Evolutionary conservation across 2,329 filamentous ascomycete genomes (phyloP).

Genomic region (Rugonectria rugulosa): DNA sequence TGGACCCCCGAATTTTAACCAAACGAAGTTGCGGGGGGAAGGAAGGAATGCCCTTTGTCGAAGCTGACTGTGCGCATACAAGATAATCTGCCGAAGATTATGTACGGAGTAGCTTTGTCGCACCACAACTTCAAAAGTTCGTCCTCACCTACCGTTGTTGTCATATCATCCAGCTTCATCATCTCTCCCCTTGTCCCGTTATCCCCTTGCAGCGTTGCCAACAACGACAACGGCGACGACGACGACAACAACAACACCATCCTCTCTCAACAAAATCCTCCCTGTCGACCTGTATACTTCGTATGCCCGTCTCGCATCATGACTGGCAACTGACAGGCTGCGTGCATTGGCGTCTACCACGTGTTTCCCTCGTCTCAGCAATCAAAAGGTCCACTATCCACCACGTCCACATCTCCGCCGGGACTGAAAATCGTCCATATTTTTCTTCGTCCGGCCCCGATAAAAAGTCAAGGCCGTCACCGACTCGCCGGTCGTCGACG

Average conservation of each 20-base stretch:
- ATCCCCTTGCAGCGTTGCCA: too few species aligned
- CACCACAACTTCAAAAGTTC: too few species aligned
- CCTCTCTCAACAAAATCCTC: conserved; percentile 9
- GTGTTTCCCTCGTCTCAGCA: conserved; percentile 14
- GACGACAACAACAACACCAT: neutral
- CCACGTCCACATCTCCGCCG: conserved; percentile 7
- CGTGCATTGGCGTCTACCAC: conserved; percentile 18
- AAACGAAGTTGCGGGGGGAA: neutral
- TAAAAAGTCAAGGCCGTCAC: conserved; percentile 21
- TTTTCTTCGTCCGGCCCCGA: conserved; percentile 9
- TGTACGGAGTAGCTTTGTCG: too few species aligned
- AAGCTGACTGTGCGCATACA: neutral
- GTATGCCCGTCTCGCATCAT: conserved; percentile 10
- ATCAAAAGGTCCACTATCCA: conserved; percentile 7
- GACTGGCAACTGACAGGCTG: conserved; percentile 6
- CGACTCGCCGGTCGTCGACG: conserved; percentile 16
- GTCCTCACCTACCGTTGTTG: too few species aligned
- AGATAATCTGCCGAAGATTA: too few species aligned
- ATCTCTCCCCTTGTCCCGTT: too few species aligned
- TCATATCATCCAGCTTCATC: too few species aligned
- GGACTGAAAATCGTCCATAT: neutral
- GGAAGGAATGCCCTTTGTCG: conserved; percentile 1
- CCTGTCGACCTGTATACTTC: too few species aligned
- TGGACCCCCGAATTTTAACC: neutral
- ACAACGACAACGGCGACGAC: neutral